Evolutionary conservation across 2,329 filamentous ascomycete species (phyloP).

Genomic region (Exophiala sp.): DNA sequence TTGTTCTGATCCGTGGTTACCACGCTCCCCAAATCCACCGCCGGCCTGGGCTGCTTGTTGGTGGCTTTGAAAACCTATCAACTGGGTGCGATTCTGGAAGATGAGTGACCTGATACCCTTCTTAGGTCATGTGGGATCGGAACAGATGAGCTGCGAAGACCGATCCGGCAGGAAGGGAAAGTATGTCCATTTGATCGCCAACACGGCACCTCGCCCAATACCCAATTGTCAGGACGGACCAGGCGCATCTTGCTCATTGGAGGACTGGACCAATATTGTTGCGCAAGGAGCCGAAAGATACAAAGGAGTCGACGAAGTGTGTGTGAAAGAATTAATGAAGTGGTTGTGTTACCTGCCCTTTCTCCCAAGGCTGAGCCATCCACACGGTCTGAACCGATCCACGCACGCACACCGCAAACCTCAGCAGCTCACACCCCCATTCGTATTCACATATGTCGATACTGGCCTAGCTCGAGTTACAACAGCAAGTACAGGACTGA

Average conservation of each 20-base stretch:
- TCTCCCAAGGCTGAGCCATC: too few species aligned
- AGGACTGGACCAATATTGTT: slow-evolving; percentile 45
- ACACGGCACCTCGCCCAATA: slow-evolving; percentile 62
- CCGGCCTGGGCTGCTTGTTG: too few species aligned
- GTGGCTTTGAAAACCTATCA: too few species aligned
- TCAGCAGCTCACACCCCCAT: too few species aligned
- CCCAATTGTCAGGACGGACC: slow-evolving; percentile 55
- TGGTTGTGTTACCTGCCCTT: too few species aligned
- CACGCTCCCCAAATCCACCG: too few species aligned
- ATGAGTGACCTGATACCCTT: slow-evolving; percentile 58
- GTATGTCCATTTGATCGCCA: slow-evolving; percentile 56
- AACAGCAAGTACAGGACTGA: too few species aligned
- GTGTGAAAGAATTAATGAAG: neutral
- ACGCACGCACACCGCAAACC: too few species aligned
- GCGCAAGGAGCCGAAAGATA: slow-evolving; percentile 36
- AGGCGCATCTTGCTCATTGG: slow-evolving; percentile 50
- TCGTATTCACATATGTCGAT: too few species aligned
- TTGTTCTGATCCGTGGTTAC: too few species aligned
- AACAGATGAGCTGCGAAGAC: slow-evolving; percentile 54
- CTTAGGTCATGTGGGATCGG: slow-evolving; percentile 64
- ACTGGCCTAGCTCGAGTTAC: too few species aligned
- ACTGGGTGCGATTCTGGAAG: slow-evolving; percentile 51
- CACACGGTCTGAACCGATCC: too few species aligned
- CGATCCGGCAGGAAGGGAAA: slow-evolving; percentile 32
- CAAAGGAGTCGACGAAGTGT: slow-evolving; percentile 10